Evolutionary conservation across 129 eudicot genomes (phyloP), one percentile per base, ranked within the genome.

Genomic region (Tagetes patula): DNA sequence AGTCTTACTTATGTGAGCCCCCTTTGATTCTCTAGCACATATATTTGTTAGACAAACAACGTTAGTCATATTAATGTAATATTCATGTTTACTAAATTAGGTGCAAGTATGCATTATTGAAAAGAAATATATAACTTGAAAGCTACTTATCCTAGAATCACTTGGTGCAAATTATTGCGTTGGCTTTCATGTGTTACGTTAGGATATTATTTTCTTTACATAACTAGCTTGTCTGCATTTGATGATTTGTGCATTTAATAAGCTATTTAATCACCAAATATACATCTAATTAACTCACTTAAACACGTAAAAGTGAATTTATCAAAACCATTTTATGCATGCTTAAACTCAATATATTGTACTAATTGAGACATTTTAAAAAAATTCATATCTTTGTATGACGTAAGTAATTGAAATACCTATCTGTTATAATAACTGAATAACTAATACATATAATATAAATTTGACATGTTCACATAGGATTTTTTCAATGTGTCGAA

Each of bases 1-100:
- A 62, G 73, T 78, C 72, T 43, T 71, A 5, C 56, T 9, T 62
- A 63, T 43, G 67, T 78, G 61, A 52, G 58, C 67, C 77, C 77
- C 46, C 20, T 49, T 47, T 71, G 72, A 62, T 62, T 71, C 72
- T 39, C 72, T 77, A 38, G 59, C 47, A 71, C 66, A 70, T n/a
- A 14, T 31, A 70, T 50, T 9, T 11, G 42, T 36, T 56, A 14
- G 40, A 67, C 37, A 42, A 48, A 46, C 62, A 68, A 55, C 53
- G n/a, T 48, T 59, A 58, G 43, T 76, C 75, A 41, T 27, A 67
- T 46, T 9, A 20, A 58, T 8, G 14, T 65, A 2, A 66, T 20
- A 20, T 20, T 50, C 40, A 8, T 34, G 54, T 61, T 11, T 11
- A 4, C 7, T 61, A 11, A 11, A 12, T 34, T 38, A 70, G 37